Base-by-base conservation (phyloP, 805 yeast species). In the Limtongozyma cylindracea region DNA sequence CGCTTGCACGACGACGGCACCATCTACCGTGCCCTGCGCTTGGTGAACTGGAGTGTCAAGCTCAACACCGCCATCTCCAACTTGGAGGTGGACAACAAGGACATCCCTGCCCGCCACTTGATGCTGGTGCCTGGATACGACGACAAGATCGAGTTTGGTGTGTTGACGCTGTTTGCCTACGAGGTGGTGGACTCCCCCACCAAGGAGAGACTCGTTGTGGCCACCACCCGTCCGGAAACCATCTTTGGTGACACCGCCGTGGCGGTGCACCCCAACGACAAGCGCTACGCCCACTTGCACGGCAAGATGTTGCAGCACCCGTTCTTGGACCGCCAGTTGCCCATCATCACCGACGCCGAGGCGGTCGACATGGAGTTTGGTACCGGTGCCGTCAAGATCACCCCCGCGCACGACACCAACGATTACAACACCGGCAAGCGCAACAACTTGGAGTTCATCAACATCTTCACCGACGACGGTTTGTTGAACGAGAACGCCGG, bases 291-390 rank as follows among this genome's bases (percentile, higher is more conserved):
- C 33, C 98, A 88, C 44, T 58, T 88, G 40, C 98, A 88, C 42
- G 98, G 98, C 29, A 78, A 82, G 47, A 77, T 54, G 43, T 88
- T 74, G 28, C 46, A 64, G 33, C 96, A 88, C 50, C 96, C 98
- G 29, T 74, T 88, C 49, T 49, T 77, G 37, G 74, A 72, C 41
- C 70, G 78, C 44, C 56, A 64, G 39, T 47, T 88, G 24, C 98
- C 98, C 32, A 77, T 88, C 39, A 53, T 88, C 29, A 65, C 80
- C 23, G 98, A 88, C 44, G 43, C 68, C 18, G 92, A 77, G 48
- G 88, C 95, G 19, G 98, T 88, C 31, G 98, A 88, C 47, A 88
- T 88, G 96, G 92, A 76, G 46, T 88, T 88, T 35, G 98, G 98
- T 61, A 88, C 98, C 29, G 98, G 98, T 70, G 98, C 98, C 21